These are phyloP conservation scores for Coemansia sp. DNA, from an alignment of 192 early-diverging fungal species.

Conservation along the genomic window DNA sequence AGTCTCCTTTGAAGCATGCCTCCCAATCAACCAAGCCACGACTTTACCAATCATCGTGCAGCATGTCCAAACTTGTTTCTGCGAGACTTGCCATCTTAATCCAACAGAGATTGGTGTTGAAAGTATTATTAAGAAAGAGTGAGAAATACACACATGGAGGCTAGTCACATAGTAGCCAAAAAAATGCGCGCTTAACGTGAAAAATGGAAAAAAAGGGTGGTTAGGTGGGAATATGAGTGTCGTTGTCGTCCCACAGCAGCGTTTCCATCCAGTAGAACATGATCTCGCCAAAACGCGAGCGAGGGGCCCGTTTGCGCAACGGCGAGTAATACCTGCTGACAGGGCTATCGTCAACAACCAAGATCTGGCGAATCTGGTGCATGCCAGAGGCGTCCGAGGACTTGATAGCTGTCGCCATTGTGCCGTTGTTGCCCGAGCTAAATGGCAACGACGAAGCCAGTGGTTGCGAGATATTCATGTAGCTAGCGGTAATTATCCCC, in stretches of 20 bases:
- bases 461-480: constrained; percentile 47
- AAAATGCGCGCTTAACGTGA: neutral
- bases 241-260: constrained; percentile 53
- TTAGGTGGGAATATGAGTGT: constrained; percentile 48
- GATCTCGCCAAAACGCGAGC: constrained; percentile 50
- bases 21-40: neutral
- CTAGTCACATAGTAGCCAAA: neutral
- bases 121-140: neutral
- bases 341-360: constrained; percentile 52
- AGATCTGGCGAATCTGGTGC: constrained; percentile 46
- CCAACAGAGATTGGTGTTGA: neutral
- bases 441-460: constrained; percentile 28
- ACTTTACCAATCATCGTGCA: neutral
- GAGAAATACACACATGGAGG: neutral
- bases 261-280: constrained; percentile 60
- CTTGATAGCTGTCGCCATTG: constrained; percentile 16
- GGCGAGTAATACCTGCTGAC: constrained; percentile 42
- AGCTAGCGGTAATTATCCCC: constrained; percentile 52
- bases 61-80: neutral
- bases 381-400: constrained; percentile 25
- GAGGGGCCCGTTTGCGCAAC: constrained; percentile 41
- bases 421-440: constrained; percentile 26
- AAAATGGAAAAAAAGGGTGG: neutral
- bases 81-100: neutral
- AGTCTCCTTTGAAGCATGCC: neutral